Base-by-base conservation (phyloP, 2,329 filamentous ascomycete genomes). In the Colletotrichum sidae region DNA sequence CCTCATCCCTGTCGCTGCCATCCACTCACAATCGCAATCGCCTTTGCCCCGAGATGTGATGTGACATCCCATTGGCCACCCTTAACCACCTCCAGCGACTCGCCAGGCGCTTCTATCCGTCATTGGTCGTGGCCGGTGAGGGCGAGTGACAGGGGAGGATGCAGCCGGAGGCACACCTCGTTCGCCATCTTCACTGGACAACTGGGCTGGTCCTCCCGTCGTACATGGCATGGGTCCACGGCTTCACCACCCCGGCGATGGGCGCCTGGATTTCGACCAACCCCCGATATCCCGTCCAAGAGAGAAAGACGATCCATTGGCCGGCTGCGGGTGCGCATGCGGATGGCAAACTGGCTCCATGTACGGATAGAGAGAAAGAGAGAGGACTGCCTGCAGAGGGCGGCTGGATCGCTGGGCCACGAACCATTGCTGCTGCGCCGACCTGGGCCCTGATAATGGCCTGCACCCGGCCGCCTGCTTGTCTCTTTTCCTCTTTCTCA, bases 311-410 rank as follows among this genome's bases (percentile, higher is more conserved):
- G 44, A 46, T 56, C 60, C 9, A 69, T 69, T 69, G 67, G 67
- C 42, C 54, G 44, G 54, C 53, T 66, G 65, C 65, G 66, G 46
- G 59, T 62, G 57, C 46, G 47, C 54, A 51, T 65, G 45, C 62
- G 25, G 34, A 58, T 66, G 61, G 55, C 46, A 46, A 60, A 63
- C 54, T 53, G 55, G 55, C 41, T 41, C 41, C 51, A 37, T 49
- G 44, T 49, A n/a, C n/a, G n/a, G n/a, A n/a, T n/a, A 42, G 35
- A 38, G 52, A 25, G 25, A 25, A 9, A 46, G 9, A n/a, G 12
- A 12, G 15, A 10, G 15, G 10, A 15, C 44, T 11, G 25, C 44
- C 13, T 17, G 10, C 15, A 17, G 10, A 15, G 44, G 58, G 59
- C 63, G 63, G 65, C 55, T 65, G 65, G 65, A 55, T 51, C 50